Evolutionary conservation across 202 grass and related monocot species (phyloP).

Genomic region (Elaeis oleifera): DNA sequence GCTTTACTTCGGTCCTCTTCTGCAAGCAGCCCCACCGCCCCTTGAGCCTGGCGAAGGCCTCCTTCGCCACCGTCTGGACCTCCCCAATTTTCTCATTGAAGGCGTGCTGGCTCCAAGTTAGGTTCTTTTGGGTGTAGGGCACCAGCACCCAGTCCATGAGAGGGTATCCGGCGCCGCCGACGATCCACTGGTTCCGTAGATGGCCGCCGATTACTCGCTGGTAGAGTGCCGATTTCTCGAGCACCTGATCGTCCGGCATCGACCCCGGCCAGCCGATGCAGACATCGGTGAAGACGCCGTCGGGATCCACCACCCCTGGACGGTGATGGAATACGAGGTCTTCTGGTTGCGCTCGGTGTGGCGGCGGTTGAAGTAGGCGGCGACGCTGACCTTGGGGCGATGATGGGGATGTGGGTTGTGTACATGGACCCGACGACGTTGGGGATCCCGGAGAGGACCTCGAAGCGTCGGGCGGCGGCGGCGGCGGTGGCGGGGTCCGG

Average conservation of each 20-base stretch:
- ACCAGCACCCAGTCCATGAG: constrained; percentile 69
- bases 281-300: constrained; percentile 63
- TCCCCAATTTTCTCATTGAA: constrained; percentile 52
- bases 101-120: constrained; percentile 61
- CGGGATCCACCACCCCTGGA: constrained; percentile 59
- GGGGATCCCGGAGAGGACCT: constrained; percentile 40
- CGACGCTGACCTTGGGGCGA: constrained; percentile 49
- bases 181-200: constrained; percentile 43
- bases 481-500: constrained; percentile 14
- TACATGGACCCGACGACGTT: constrained; percentile 61
- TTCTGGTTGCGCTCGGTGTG: constrained; percentile 69
- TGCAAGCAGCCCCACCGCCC: constrained; percentile 63
- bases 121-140: constrained; percentile 58
- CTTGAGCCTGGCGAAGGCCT: constrained; percentile 58
- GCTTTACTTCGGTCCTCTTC: constrained; percentile 51
- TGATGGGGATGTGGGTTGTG: constrained; percentile 70
- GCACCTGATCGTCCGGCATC: constrained; percentile 53
- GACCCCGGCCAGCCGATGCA: constrained; percentile 48
- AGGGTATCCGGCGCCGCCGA: constrained; percentile 48
- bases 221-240: constrained; percentile 48
- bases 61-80: constrained; percentile 31
- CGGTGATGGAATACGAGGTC: constrained; percentile 55
- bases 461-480: constrained; percentile 18
- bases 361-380: constrained; percentile 68
- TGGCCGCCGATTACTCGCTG: constrained; percentile 32